These are phyloP conservation scores for Cladosporium sp. DNA, from an alignment of 2,329 filamentous ascomycete genomes.

Conservation along the genomic window DNA sequence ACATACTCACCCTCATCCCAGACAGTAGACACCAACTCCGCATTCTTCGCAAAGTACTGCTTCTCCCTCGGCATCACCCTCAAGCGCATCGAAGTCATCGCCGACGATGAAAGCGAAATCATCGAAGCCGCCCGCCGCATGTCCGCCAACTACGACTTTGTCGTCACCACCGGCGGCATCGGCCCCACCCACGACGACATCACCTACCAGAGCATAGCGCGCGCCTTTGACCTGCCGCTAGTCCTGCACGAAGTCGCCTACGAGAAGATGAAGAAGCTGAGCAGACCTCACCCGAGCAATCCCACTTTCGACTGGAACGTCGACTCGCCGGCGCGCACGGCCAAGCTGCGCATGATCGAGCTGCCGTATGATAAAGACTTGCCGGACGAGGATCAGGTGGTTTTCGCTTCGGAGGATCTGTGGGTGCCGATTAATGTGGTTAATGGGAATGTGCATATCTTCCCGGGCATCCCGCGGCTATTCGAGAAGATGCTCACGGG, in stretches of 20 bases:
- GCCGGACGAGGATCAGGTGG: constrained; percentile 64
- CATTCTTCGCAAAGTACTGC: constrained; percentile 66
- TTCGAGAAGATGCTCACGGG: constrained; percentile 79
- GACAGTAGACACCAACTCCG: constrained; percentile 67
- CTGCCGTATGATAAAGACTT: constrained; percentile 73
- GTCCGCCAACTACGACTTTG: constrained; percentile 87
- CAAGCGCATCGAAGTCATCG: constrained; percentile 88
- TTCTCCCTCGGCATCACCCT: constrained; percentile 67
- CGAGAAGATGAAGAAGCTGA: constrained; percentile 79
- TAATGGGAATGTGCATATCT: constrained; percentile 89
- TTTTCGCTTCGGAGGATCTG: constrained; percentile 77
- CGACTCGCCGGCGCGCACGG: constrained; percentile 73
- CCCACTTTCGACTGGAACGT: constrained; percentile 81
- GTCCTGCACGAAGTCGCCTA: constrained; percentile 76
- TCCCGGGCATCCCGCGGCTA: constrained; percentile 83
- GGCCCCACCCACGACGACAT: constrained; percentile 98
- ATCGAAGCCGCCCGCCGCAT: constrained; percentile 83
- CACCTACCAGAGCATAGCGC: constrained; percentile 90
- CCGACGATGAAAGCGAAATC: constrained; percentile 89
- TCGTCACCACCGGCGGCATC: constrained; percentile 93
- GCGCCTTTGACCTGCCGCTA: constrained; percentile 77
- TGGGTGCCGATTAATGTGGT: constrained; percentile 91
- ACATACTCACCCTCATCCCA: constrained; percentile 31
- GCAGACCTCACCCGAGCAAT: constrained; percentile 70
- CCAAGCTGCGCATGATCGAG: constrained; percentile 87